These are phyloP conservation scores for Colletotrichum simmondsii DNA, from an alignment of 2,329 filamentous ascomycete genomes.

Conservation along the genomic window DNA sequence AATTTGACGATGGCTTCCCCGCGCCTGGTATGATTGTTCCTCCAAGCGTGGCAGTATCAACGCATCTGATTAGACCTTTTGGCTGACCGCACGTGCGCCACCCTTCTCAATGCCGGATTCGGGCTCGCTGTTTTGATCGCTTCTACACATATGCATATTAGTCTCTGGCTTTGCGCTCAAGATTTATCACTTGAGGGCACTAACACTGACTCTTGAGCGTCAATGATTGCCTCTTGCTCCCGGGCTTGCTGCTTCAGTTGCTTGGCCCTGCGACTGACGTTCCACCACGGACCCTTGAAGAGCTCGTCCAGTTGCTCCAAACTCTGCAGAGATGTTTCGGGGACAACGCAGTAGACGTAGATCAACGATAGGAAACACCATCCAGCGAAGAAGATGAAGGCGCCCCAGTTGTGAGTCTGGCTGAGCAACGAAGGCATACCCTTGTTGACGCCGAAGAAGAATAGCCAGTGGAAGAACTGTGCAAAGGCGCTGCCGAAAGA, in stretches of 20 bases:
- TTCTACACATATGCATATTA: not conserved
- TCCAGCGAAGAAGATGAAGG: slow-evolving; percentile 53
- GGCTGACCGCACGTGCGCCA: not conserved
- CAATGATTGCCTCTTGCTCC: not conserved
- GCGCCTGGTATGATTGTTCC: not conserved
- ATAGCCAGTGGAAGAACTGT: slow-evolving; percentile 55
- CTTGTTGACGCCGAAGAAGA: slow-evolving; percentile 50
- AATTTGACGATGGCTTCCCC: not conserved
- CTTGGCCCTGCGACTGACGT: not conserved
- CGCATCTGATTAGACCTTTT: not conserved
- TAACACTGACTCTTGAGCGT: not conserved
- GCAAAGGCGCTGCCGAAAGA: slow-evolving; percentile 54
- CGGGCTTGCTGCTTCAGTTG: not conserved
- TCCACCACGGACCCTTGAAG: not conserved
- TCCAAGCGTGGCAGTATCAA: not conserved
- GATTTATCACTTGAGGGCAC: not conserved
- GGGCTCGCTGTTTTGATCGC: not conserved
- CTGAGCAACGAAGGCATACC: slow-evolving; percentile 47
- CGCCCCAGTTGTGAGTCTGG: slow-evolving; percentile 51
- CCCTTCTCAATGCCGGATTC: not conserved
- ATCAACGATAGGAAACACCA: slow-evolving; percentile 50
- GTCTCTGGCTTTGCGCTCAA: not conserved
- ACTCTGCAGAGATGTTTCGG: slow-evolving; percentile 43
- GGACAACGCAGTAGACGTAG: slow-evolving; percentile 52
- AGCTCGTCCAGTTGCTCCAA: not conserved